Evolutionary conservation across 2,329 filamentous ascomycete species (phyloP).

Genomic region (Pseudocercospora fuligena): DNA sequence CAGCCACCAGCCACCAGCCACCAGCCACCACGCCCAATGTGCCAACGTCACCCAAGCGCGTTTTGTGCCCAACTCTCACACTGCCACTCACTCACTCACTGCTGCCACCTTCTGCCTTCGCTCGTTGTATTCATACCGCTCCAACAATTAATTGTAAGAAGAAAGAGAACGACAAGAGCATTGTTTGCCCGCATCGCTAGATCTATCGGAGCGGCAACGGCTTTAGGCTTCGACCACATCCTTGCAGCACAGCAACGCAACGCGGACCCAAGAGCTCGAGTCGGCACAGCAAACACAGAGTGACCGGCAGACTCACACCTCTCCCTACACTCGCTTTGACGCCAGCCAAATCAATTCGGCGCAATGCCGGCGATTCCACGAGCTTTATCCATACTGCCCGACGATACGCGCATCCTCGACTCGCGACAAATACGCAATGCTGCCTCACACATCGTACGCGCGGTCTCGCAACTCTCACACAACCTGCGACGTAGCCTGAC

Average conservation of each 20-base stretch:
- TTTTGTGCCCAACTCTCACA: not conserved
- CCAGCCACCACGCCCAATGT: not conserved
- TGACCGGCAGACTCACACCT: not conserved
- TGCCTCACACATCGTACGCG: constrained; percentile 19
- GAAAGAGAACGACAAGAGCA: not conserved
- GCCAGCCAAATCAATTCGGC: not conserved
- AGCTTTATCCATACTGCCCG: constrained; percentile 30
- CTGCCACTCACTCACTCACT: not conserved
- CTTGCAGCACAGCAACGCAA: not conserved
- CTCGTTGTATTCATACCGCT: constrained; percentile 12
- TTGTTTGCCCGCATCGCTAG: not conserved
- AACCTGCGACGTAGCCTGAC: constrained; percentile 21
- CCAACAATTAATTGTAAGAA: not conserved
- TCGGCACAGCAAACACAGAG: not conserved
- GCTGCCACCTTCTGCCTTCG: constrained; percentile 2
- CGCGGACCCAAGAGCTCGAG: not conserved
- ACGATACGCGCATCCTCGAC: constrained; percentile 36
- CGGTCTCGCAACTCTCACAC: constrained; percentile 14
- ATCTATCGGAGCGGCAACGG: not conserved
- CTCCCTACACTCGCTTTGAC: not conserved
- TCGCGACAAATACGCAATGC: constrained; percentile 30
- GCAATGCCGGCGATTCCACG: constrained; percentile 24
- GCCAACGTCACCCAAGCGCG: not conserved
- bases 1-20: not conserved
- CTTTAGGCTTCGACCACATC: not conserved